These are phyloP conservation scores for Bigelowiella natans DNA, from an alignment of 78 protist genomes.

Conservation along the genomic window DNA sequence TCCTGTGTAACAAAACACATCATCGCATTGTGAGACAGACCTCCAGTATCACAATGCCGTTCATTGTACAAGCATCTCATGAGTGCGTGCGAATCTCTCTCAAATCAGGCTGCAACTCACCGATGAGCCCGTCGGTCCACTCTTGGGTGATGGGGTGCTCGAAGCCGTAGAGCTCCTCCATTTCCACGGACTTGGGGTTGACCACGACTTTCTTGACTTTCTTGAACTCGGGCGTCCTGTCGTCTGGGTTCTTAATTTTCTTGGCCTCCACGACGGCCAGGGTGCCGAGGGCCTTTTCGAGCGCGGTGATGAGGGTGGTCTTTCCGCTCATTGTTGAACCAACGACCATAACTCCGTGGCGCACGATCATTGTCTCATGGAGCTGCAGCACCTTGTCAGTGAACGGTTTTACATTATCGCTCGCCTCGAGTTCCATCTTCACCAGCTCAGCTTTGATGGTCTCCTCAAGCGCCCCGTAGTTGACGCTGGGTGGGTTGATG, in stretches of 20 bases:
- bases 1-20: slow-evolving; percentile 27
- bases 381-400: slow-evolving; percentile 41
- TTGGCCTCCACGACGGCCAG: background rate
- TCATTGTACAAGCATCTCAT: too few species aligned
- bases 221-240: background rate
- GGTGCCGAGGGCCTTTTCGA: slow-evolving; percentile 16
- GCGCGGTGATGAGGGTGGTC: slow-evolving; percentile 7
- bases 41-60: too few species aligned
- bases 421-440: slow-evolving; percentile 16
- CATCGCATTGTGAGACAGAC: slow-evolving; percentile 40
- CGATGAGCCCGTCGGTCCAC: slow-evolving; percentile 56
- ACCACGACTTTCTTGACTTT: slow-evolving; percentile 3
- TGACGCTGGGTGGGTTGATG: slow-evolving; percentile 32
- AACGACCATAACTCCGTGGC: slow-evolving; percentile 81
- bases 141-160: slow-evolving; percentile 30
- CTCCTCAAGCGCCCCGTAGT: slow-evolving; percentile 29
- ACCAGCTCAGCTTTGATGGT: background rate
- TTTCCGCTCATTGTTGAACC: slow-evolving; percentile 59
- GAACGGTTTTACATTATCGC: background rate
- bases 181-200: slow-evolving; percentile 52
- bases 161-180: slow-evolving; percentile 44
- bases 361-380: slow-evolving; percentile 55
- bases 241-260: background rate
- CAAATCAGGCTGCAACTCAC: too few species aligned
- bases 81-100: too few species aligned